phyloP scores from a whole-genome alignment of 805 yeast genomes.

The Yarrowia osloensis region DNA sequence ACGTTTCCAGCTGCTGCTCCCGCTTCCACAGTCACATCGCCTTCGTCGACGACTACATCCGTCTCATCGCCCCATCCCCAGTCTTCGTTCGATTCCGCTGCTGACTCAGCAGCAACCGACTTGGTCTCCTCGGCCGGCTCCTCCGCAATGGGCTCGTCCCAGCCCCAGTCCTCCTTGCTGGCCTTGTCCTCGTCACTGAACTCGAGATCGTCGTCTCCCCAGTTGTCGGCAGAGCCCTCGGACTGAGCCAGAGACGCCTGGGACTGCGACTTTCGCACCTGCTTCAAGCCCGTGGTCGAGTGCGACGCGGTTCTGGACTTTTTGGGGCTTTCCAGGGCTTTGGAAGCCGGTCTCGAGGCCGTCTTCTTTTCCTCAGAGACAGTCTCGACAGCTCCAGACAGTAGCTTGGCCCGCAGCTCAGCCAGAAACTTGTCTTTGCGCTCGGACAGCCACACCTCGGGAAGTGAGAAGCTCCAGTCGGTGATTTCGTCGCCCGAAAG shows the following conservation, averaged over 20 bases:
- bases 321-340: neutral
- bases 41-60: neutral
- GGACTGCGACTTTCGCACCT: neutral
- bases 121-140: slow-evolving; percentile 27
- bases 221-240: slow-evolving; percentile 25
- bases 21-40: neutral
- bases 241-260: neutral
- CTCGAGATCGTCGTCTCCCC: slow-evolving; percentile 35
- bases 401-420: slow-evolving; percentile 29
- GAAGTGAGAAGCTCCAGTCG: slow-evolving; percentile 34
- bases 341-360: neutral
- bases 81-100: slow-evolving; percentile 31
- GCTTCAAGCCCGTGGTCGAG: neutral
- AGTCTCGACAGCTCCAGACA: slow-evolving; percentile 12
- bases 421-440: slow-evolving; percentile 33
- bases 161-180: slow-evolving; percentile 25
- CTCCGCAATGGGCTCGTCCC: slow-evolving; percentile 18
- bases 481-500: slow-evolving; percentile 32
- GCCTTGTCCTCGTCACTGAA: slow-evolving; percentile 33
- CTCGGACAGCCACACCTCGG: slow-evolving; percentile 35
- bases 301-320: neutral
- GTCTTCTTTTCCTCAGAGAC: neutral
- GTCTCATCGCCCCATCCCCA: slow-evolving; percentile 39
- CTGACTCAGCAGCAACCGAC: slow-evolving; percentile 16
- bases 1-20: neutral